Conservation (phyloP, 2,329 filamentous ascomycete genomes). For the Fusarium hainanense region DNA sequence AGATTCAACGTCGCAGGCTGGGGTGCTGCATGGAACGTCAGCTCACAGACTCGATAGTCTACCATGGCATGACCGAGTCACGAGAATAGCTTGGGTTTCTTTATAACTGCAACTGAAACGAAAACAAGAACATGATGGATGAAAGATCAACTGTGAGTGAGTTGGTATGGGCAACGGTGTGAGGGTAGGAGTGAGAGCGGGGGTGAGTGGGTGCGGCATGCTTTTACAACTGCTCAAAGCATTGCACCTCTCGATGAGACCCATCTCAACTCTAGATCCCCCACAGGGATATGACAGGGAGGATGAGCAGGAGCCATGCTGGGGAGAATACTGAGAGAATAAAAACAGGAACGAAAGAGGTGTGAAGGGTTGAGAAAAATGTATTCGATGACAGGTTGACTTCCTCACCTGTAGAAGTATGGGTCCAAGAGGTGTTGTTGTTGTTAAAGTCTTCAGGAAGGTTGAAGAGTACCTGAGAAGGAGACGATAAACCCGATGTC, state of each 20-base stretch:
- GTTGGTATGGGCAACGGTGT: slow-evolving; percentile 26
- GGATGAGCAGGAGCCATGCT: slow-evolving; percentile 12
- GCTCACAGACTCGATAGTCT: slow-evolving; percentile 42
- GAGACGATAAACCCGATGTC: slow-evolving; percentile 32
- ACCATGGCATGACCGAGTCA: slow-evolving; percentile 44
- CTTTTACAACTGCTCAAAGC: slow-evolving; percentile 33
- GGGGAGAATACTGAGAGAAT: neutral
- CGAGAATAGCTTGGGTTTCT: slow-evolving; percentile 27
- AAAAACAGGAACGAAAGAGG: neutral
- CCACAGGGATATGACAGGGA: slow-evolving; percentile 26
- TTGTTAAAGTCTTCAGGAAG: slow-evolving; percentile 32
- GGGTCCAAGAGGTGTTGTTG: slow-evolving; percentile 24
- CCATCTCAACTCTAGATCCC: slow-evolving; percentile 39
- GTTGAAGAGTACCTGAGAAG: slow-evolving; percentile 38
- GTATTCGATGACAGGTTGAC: slow-evolving; percentile 17
- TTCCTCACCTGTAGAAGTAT: slow-evolving; percentile 42
- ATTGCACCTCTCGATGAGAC: slow-evolving; percentile 33
- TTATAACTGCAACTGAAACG: slow-evolving; percentile 23
- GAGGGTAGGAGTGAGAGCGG: slow-evolving; percentile 36
- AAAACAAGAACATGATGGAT: slow-evolving; percentile 31
- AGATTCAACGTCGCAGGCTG: slow-evolving; percentile 35
- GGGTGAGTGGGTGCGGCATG: slow-evolving; percentile 40
- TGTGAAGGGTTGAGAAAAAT: neutral
- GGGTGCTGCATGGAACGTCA: slow-evolving; percentile 47
- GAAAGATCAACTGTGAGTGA: slow-evolving; percentile 27